These are phyloP conservation scores for Oryza meyeriana DNA, from an alignment of 176 grass and related monocot species.

Conservation along the genomic window DNA sequence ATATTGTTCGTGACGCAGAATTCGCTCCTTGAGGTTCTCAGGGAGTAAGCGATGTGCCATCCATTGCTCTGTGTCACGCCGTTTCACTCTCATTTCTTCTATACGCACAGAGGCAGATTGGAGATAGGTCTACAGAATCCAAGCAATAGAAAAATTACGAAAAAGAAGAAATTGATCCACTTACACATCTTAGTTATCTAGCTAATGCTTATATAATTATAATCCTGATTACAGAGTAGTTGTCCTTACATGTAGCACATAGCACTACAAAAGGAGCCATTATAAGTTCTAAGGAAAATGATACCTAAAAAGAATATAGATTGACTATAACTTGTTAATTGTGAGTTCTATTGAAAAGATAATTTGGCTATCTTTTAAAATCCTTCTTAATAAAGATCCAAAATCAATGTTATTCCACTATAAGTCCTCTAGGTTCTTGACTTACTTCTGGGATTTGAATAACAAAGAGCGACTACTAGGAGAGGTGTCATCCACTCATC, in stretches of 20 bases:
- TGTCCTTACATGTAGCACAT: conserved; percentile 12
- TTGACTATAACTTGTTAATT: background rate
- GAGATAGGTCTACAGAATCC: conserved; percentile 68
- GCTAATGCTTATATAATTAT: conserved; percentile 7
- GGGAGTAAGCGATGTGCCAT: conserved; percentile 83
- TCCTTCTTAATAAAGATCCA: background rate
- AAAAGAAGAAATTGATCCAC: background rate
- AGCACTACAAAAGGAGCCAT: background rate
- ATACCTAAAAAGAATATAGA: background rate
- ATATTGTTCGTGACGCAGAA: conserved; percentile 81
- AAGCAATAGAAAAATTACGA: conserved; percentile 14
- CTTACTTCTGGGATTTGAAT: background rate
- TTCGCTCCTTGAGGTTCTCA: conserved; percentile 81
- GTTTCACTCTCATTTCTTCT: conserved; percentile 94
- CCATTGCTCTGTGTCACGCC: conserved; percentile 84
- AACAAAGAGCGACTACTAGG: background rate
- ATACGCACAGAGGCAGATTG: conserved; percentile 77
- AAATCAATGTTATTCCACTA: conserved; percentile 3
- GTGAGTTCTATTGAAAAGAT: background rate
- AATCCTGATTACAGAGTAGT: background rate
- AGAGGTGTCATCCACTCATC: background rate
- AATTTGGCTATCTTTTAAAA: background rate
- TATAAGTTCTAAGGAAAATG: background rate
- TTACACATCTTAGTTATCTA: conserved; percentile 2
- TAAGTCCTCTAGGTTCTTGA: background rate